A percentile compares a stretch with the other conserved stretches of the same genome.
Evolutionary conservation across 306 rosid genomes (phyloP).

Genomic region (Rubus parviflorus): DNA sequence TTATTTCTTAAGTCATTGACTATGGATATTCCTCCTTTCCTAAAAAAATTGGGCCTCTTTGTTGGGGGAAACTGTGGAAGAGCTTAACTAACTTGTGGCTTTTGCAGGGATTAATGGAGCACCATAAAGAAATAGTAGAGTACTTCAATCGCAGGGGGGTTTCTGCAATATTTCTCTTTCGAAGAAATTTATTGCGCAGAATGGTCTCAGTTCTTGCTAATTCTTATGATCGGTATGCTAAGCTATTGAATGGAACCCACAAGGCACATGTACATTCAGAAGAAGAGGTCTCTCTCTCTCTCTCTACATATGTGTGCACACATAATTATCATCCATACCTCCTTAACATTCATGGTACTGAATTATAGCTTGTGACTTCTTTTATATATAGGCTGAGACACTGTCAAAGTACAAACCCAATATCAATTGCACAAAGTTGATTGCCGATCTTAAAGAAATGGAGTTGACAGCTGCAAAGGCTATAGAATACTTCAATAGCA

Average conservation of each 20-base stretch:
- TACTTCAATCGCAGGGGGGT: conserved; percentile 74
- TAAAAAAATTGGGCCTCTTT: background rate
- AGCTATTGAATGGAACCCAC: conserved; percentile 91
- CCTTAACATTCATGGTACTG: conserved; percentile 2
- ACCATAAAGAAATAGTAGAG: conserved; percentile 68
- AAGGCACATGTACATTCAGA: conserved; percentile 88
- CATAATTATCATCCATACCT: background rate
- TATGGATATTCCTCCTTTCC: background rate
- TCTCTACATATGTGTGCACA: background rate
- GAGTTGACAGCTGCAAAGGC: conserved; percentile 56
- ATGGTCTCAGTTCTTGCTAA: conserved; percentile 85
- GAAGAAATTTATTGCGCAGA: conserved; percentile 73
- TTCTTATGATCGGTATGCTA: conserved; percentile 88
- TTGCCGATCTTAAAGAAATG: conserved; percentile 64
- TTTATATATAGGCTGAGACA: conserved; percentile 59
- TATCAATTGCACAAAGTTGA: conserved; percentile 60
- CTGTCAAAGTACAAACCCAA: conserved; percentile 78
- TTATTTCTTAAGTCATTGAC: background rate
- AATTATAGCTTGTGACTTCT: conserved; percentile 24
- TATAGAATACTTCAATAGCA: conserved; percentile 66
- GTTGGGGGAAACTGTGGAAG: conserved; percentile 14
- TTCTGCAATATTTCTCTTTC: conserved; percentile 78
- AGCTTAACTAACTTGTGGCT: conserved; percentile 21
- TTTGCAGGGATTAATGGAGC: conserved; percentile 81
- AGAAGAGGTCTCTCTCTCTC: conserved; percentile 62